Conservation (phyloP, 1,284 basidiomycete genomes). For the Malassezia japonica region DNA sequence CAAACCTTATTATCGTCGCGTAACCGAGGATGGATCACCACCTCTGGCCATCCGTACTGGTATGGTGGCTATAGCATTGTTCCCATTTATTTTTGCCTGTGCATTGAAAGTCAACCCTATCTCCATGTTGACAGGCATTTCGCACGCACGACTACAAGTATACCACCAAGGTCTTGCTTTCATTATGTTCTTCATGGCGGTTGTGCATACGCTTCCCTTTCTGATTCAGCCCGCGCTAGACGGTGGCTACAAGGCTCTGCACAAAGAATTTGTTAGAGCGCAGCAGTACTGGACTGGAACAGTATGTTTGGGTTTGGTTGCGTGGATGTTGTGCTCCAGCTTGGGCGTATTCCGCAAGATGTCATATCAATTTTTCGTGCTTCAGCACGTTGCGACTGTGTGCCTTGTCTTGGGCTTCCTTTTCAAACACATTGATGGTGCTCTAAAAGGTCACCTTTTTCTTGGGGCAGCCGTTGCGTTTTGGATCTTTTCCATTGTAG, state of each 20-base stretch:
- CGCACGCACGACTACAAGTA: slow-evolving; percentile 35
- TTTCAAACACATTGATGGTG: slow-evolving; percentile 11
- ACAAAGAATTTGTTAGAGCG: background rate
- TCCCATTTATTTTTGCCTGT: slow-evolving; percentile 36
- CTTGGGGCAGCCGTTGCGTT: slow-evolving; percentile 9
- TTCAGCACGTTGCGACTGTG: slow-evolving; percentile 31
- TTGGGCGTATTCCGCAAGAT: slow-evolving; percentile 28
- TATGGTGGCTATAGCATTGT: slow-evolving; percentile 31
- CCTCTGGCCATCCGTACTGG: slow-evolving; percentile 30
- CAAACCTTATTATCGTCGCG: slow-evolving; percentile 35
- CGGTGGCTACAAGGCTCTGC: background rate
- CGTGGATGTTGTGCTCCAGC: slow-evolving; percentile 30
- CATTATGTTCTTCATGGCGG: background rate
- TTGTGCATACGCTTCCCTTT: slow-evolving; percentile 1
- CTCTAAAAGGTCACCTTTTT: background rate
- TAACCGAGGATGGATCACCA: slow-evolving; percentile 18
- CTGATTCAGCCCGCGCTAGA: background rate
- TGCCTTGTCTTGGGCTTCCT: slow-evolving; percentile 27
- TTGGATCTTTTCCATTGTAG: slow-evolving; percentile 10
- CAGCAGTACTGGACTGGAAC: background rate
- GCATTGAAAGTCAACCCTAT: slow-evolving; percentile 40
- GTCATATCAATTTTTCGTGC: slow-evolving; percentile 42
- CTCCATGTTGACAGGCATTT: slow-evolving; percentile 30
- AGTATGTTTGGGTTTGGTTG: slow-evolving; percentile 11
- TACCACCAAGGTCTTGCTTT: slow-evolving; percentile 38